Evolutionary conservation across 2,329 filamentous ascomycete species (phyloP).

Genomic region (Coniochaeta prunicola): DNA sequence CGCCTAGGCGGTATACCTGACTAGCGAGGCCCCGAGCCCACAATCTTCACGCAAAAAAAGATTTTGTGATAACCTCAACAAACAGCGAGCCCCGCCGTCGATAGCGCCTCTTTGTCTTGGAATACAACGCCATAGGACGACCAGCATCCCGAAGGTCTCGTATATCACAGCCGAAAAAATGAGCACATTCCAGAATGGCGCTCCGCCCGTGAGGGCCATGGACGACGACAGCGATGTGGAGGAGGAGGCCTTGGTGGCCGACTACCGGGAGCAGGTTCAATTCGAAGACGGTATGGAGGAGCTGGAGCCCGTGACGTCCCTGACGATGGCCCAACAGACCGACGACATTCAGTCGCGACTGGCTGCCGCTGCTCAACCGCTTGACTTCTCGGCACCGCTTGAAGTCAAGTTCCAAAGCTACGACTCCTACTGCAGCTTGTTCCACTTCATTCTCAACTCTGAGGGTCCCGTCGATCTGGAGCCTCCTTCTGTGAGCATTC

Average conservation of each 20-base stretch:
- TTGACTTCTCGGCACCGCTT: slow-evolving; percentile 92
- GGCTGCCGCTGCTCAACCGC: slow-evolving; percentile 82
- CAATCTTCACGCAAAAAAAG: background rate
- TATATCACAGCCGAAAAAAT: slow-evolving; percentile 28
- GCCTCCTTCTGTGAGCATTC: slow-evolving; percentile 75
- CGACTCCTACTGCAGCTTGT: slow-evolving; percentile 98
- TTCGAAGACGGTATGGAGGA: slow-evolving; percentile 84
- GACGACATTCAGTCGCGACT: slow-evolving; percentile 93
- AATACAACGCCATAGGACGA: background rate
- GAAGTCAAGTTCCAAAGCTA: slow-evolving; percentile 98
- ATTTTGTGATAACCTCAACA: slow-evolving; percentile 1
- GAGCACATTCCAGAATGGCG: slow-evolving; percentile 56
- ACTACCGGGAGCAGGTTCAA: slow-evolving; percentile 94
- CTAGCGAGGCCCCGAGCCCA: background rate
- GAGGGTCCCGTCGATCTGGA: slow-evolving; percentile 98
- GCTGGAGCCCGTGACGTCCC: slow-evolving; percentile 64
- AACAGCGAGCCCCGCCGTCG: background rate
- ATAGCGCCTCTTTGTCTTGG: background rate
- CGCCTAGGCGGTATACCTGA: background rate
- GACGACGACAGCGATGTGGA: slow-evolving; percentile 89
- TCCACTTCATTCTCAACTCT: slow-evolving; percentile 98
- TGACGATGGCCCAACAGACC: slow-evolving; percentile 65
- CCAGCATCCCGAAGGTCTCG: background rate
- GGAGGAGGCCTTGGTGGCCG: slow-evolving; percentile 90
- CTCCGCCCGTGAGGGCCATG: slow-evolving; percentile 50